Evolutionary conservation across 1,139 yeast species (phyloP).

Genomic region (Scheffersomyces titani): DNA sequence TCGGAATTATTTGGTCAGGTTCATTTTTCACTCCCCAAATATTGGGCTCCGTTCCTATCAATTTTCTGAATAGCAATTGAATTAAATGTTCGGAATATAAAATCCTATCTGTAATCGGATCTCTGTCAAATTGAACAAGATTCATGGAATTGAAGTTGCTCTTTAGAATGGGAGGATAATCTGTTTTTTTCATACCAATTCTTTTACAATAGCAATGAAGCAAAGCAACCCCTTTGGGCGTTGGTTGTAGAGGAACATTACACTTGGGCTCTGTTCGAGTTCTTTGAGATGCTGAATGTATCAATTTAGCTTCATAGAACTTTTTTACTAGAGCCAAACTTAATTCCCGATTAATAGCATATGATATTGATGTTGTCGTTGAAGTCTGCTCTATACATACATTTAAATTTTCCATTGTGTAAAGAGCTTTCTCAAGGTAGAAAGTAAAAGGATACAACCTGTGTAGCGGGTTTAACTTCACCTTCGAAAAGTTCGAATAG

Average conservation of each 20-base stretch:
- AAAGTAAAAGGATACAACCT: conserved; percentile 55
- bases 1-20: conserved; percentile 21
- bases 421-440: conserved; percentile 51
- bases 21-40: conserved; percentile 60
- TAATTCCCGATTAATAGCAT: conserved; percentile 54
- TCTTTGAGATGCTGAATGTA: conserved; percentile 79
- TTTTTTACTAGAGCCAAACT: conserved; percentile 52
- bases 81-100: conserved; percentile 65
- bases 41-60: conserved; percentile 72
- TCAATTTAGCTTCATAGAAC: conserved; percentile 65
- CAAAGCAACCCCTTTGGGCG: conserved; percentile 86
- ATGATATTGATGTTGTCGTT: conserved; percentile 62
- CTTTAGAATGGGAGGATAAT: conserved; percentile 47
- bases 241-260: conserved; percentile 65
- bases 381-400: conserved; percentile 48
- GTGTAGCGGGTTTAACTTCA: conserved; percentile 11
- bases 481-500: not conserved
- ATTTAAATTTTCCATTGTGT: conserved; percentile 49
- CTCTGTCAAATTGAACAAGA: conserved; percentile 68
- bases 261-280: conserved; percentile 52
- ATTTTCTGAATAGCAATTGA: conserved; percentile 59
- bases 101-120: conserved; percentile 59
- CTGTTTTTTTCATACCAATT: conserved; percentile 49
- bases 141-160: conserved; percentile 72
- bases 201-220: conserved; percentile 60